phyloP scores from a whole-genome alignment of 495 filamentous ascomycete genomes.

The Tuber melanosporum region DNA sequence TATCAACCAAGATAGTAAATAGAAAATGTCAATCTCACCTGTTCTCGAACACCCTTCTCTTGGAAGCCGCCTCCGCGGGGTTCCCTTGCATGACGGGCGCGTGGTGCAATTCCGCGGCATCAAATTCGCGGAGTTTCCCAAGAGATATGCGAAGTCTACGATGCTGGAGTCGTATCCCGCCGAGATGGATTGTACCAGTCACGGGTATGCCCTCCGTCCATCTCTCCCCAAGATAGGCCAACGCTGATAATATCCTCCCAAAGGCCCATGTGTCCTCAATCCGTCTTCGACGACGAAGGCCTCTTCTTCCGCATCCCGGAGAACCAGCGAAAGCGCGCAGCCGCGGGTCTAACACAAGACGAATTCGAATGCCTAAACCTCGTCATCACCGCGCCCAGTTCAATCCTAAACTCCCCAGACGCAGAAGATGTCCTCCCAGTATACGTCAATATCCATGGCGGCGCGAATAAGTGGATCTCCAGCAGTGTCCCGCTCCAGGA shows the following conservation, averaged over 20 bases:
- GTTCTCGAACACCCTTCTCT: background rate
- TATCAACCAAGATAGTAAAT: background rate
- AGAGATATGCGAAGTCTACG: background rate
- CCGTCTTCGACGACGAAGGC: background rate
- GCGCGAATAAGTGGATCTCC: background rate
- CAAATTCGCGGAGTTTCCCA: background rate
- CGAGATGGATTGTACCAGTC: background rate
- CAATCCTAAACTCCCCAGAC: background rate
- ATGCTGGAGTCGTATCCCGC: background rate
- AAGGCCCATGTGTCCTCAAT: background rate
- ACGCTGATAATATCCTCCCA: background rate
- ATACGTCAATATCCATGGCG: background rate
- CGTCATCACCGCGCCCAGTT: background rate
- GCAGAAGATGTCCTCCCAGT: background rate
- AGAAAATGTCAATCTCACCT: background rate
- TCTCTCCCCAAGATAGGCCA: background rate
- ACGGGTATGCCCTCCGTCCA: background rate
- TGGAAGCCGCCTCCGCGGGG: background rate
- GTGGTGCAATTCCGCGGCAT: background rate
- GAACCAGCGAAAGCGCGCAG: background rate
- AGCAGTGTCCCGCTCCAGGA: background rate
- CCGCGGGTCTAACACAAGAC: background rate
- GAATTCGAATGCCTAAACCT: background rate
- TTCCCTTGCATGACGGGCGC: background rate
- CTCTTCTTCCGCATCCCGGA: conserved; percentile 1